These are phyloP conservation scores for Nissolia schottii DNA, from an alignment of 306 rosid species.

Conservation along the genomic window DNA sequence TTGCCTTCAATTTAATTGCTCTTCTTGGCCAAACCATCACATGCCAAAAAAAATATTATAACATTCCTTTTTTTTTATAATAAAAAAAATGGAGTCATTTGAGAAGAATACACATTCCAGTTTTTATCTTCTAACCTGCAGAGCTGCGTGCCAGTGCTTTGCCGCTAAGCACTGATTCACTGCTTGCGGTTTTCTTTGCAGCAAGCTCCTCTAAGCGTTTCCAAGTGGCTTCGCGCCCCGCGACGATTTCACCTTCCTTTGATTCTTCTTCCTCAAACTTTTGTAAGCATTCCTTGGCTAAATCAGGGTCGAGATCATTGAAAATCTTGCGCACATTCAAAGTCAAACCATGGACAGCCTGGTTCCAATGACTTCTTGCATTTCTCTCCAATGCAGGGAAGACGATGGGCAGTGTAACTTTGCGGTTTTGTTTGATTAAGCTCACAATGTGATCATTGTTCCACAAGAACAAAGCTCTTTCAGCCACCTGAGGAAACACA, in stretches of 20 bases:
- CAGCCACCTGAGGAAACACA: slow-evolving; percentile 57
- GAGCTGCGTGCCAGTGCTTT: slow-evolving; percentile 21
- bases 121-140: slow-evolving; percentile 40
- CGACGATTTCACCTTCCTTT: slow-evolving; percentile 42
- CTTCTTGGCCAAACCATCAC: slow-evolving; percentile 36
- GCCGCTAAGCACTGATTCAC: slow-evolving; percentile 40
- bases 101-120: slow-evolving; percentile 24
- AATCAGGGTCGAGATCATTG: slow-evolving; percentile 62
- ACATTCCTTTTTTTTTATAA: slow-evolving; percentile 13
- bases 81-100: slow-evolving; percentile 37
- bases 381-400: slow-evolving; percentile 79
- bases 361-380: slow-evolving; percentile 72
- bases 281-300: slow-evolving; percentile 57
- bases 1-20: slow-evolving; percentile 29
- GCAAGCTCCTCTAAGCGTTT: slow-evolving; percentile 67
- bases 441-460: slow-evolving; percentile 73
- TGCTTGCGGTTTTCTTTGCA: slow-evolving; percentile 43
- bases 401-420: slow-evolving; percentile 65
- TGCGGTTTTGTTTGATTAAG: slow-evolving; percentile 64
- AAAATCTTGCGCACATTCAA: slow-evolving; percentile 65
- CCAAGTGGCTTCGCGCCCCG: slow-evolving; percentile 64
- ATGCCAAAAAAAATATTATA: slow-evolving; percentile 26
- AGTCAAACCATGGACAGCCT: slow-evolving; percentile 78
- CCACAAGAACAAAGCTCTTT: slow-evolving; percentile 79
- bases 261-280: slow-evolving; percentile 53